phyloP scores from a whole-genome alignment of 129 eudicot genomes.

The Scalesia atractyloides region DNA sequence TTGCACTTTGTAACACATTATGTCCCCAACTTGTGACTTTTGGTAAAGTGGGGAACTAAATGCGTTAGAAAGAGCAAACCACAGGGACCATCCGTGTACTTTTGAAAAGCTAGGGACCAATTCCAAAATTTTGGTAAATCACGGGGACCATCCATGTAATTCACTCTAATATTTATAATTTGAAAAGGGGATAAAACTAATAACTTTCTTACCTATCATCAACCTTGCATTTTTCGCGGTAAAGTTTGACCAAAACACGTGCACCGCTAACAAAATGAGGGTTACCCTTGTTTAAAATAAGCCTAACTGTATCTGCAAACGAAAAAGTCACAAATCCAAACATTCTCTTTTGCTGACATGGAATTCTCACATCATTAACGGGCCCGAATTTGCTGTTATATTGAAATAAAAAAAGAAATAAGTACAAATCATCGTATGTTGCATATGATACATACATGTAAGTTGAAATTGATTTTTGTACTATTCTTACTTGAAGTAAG shows the following conservation, averaged over 20 bases:
- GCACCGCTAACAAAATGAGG: constrained; percentile 91
- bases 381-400: constrained; percentile 60
- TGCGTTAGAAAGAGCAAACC: too few relatives aligned
- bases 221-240: constrained; percentile 71
- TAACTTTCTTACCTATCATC: constrained; percentile 48
- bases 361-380: constrained; percentile 92
- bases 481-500: constrained; percentile 64
- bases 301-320: constrained; percentile 68
- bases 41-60: too few relatives aligned
- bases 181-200: background rate
- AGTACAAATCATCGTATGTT: background rate
- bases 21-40: too few relatives aligned
- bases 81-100: too few relatives aligned
- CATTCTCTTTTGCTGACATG: constrained; percentile 89
- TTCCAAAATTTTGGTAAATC: too few relatives aligned
- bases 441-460: background rate
- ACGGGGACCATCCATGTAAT: too few relatives aligned
- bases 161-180: background rate
- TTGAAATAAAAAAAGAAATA: background rate
- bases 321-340: constrained; percentile 84
- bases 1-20: too few relatives aligned
- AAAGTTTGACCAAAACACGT: constrained; percentile 92
- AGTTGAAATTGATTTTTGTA: background rate
- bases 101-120: too few relatives aligned
- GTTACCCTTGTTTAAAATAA: constrained; percentile 62